Evolutionary conservation across 148 eudicot species (phyloP), one percentile per base, ranked within the genome.

Genomic region (Chenopodium quinoa): DNA sequence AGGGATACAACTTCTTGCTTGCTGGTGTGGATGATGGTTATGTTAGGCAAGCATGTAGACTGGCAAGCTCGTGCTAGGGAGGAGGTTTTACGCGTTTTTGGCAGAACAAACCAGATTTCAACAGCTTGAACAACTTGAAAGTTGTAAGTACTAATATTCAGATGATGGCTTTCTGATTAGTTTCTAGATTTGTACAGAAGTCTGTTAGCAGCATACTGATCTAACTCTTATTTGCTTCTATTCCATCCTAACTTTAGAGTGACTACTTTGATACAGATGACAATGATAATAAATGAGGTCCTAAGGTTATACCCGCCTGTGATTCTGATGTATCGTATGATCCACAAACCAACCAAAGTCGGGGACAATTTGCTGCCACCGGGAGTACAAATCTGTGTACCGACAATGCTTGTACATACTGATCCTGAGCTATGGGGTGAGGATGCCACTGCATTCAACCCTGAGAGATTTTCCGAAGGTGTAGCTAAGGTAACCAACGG

Each of bases 41-140:
- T 83, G 34, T 73, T 86, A 54, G 86, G 76, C 27, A 77, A 73
- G 32, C 84, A 86, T 65, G 67, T 66, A 63, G 82, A 83, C 31
- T 86, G 88, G 88, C 88, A 86, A 79, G 52, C 74, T 22, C 79
- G 79, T 16, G 88, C 88, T 5, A 70, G 86, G 16, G 86, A 86
- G 75, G 88, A 86, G 81, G 84, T 84, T 70, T 48, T 86, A 32
- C 47, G 73, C 22, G 66, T 81, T 19, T 86, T 86, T 79, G 86
- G 14, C 81, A 74, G 46, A 50, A 69, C 75, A 75, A 79, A 62
- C 88, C 86, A 14, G 82, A 81, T 44, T 81, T 56, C 17, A 56
- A 56, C 22, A 13, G 62, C 48, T 78, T 86, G 63, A 84, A 81
- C 80, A 78, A 63, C 69, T 63, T 86, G 37, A 86, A 84, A 76